Evolutionary conservation across 2,329 filamentous ascomycete genomes (phyloP).

Genomic region (Plectosphaerella sp.): DNA sequence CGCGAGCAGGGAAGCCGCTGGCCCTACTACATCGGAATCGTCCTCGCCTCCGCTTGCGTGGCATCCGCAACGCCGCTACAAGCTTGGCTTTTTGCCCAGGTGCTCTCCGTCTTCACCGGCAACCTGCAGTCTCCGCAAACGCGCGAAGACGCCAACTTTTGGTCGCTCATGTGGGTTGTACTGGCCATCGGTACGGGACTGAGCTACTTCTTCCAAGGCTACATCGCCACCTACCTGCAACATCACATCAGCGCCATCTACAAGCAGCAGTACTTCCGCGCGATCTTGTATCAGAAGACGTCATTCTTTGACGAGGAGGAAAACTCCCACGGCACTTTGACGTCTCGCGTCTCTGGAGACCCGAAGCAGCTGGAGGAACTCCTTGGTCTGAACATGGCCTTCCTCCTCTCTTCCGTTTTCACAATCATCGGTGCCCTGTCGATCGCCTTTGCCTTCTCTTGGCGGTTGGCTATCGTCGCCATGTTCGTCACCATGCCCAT

Average conservation of each 20-base stretch:
- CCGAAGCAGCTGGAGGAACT: constrained; percentile 59
- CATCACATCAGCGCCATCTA: constrained; percentile 47
- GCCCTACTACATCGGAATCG: constrained; percentile 43
- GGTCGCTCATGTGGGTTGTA: constrained; percentile 62
- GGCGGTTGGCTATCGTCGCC: constrained; percentile 70
- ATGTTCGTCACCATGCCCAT: constrained; percentile 56
- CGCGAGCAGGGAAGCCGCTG: constrained; percentile 50
- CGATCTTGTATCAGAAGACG: constrained; percentile 55
- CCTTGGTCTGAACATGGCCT: constrained; percentile 58
- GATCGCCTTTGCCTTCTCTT: constrained; percentile 68
- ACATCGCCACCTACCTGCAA: constrained; percentile 39
- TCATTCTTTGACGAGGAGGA: constrained; percentile 57
- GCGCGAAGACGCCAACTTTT: constrained; percentile 48
- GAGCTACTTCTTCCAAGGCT: constrained; percentile 47
- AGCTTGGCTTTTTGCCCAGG: constrained; percentile 50
- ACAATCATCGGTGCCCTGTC: constrained; percentile 59
- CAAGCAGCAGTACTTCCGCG: constrained; percentile 56
- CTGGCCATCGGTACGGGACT: constrained; percentile 49
- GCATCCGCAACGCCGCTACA: constrained; percentile 44
- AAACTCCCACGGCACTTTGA: constrained; percentile 56
- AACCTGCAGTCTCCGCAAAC: constrained; percentile 17
- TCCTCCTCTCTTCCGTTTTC: constrained; percentile 59
- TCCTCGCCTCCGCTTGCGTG: constrained; percentile 40
- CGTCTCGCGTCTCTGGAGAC: constrained; percentile 50
- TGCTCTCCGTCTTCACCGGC: constrained; percentile 46